Percentiles rank a stretch among this genome's conserved stretches.
These are phyloP conservation scores for Rhodotorula sp. DNA, from an alignment of 1,284 basidiomycete species.

Conservation along the genomic window DNA sequence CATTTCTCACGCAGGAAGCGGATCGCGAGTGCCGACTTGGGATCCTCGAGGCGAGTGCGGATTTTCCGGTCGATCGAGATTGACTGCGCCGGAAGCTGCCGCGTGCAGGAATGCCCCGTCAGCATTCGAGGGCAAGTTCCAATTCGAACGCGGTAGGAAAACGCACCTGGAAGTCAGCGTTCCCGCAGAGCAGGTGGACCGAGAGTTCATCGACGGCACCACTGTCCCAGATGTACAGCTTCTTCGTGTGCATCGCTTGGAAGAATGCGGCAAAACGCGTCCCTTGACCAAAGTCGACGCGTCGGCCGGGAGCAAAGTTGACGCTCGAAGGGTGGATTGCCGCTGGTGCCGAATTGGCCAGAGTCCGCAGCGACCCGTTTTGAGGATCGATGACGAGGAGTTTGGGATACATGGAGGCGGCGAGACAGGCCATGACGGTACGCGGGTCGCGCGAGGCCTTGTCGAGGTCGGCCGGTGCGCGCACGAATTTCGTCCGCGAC, in stretches of 20 bases:
- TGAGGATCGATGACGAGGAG: conserved; percentile 68
- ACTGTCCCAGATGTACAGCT: conserved; percentile 95
- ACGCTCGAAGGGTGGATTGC: conserved; percentile 90
- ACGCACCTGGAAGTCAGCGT: conserved; percentile 71
- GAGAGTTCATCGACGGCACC: conserved; percentile 82
- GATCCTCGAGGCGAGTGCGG: conserved; percentile 62
- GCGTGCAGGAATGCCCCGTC: background rate
- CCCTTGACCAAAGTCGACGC: conserved; percentile 62
- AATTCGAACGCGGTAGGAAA: background rate
- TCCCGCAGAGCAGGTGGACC: conserved; percentile 82
- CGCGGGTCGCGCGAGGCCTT: conserved; percentile 61
- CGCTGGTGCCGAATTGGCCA: conserved; percentile 80
- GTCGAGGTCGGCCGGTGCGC: conserved; percentile 70
- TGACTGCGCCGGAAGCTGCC: conserved; percentile 67
- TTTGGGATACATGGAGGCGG: conserved; percentile 89
- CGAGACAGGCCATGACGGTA: conserved; percentile 77
- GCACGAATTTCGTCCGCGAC: conserved; percentile 65
- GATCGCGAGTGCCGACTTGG: conserved; percentile 74
- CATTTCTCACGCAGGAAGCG: conserved; percentile 74
- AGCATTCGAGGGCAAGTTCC: background rate
- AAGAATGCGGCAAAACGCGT: conserved; percentile 77
- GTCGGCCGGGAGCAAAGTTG: conserved; percentile 66
- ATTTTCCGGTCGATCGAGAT: conserved; percentile 83
- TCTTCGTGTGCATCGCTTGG: conserved; percentile 88
- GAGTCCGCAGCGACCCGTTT: conserved; percentile 66